These are phyloP conservation scores for Syzygium oleosum DNA, from an alignment of 345 rosid species.

Conservation along the genomic window DNA sequence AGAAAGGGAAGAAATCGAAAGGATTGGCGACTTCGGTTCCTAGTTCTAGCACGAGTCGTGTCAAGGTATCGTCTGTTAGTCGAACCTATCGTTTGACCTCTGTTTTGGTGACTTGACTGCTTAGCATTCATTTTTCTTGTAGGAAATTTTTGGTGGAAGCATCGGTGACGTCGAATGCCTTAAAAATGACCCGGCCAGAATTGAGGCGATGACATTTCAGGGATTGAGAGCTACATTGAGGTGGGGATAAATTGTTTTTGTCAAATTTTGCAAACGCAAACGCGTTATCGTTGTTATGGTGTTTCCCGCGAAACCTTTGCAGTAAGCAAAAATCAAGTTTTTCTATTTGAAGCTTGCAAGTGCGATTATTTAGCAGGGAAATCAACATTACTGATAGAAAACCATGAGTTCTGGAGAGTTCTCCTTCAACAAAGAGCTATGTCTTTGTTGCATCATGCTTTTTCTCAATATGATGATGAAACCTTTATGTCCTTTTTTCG, in stretches of 20 bases:
- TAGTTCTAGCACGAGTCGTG: slow-evolving; percentile 11
- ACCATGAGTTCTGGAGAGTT: background rate
- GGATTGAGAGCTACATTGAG: slow-evolving; percentile 57
- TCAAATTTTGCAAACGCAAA: background rate
- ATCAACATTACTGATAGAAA: background rate
- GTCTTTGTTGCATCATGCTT: background rate
- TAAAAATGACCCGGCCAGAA: slow-evolving; percentile 30
- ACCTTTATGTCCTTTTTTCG: background rate
- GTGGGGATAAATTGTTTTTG: slow-evolving; percentile 12
- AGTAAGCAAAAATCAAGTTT: background rate
- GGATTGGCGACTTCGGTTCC: slow-evolving; percentile 4
- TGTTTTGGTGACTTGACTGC: background rate
- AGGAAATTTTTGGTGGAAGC: slow-evolving; percentile 8
- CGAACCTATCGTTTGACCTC: background rate
- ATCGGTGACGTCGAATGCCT: slow-evolving; percentile 16
- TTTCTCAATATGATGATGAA: background rate
- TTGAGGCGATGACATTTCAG: slow-evolving; percentile 67
- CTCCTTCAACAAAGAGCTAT: background rate
- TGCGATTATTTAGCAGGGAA: background rate
- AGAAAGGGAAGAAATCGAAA: slow-evolving; percentile 27
- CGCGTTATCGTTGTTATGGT: background rate
- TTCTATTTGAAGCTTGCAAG: background rate
- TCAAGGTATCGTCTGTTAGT: slow-evolving; percentile 7
- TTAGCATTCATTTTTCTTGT: background rate
- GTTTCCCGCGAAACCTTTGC: background rate